Evolutionary conservation across 345 rosid genomes (phyloP), one percentile per base, ranked within the genome.

Genomic region (Sonneratia alba): DNA sequence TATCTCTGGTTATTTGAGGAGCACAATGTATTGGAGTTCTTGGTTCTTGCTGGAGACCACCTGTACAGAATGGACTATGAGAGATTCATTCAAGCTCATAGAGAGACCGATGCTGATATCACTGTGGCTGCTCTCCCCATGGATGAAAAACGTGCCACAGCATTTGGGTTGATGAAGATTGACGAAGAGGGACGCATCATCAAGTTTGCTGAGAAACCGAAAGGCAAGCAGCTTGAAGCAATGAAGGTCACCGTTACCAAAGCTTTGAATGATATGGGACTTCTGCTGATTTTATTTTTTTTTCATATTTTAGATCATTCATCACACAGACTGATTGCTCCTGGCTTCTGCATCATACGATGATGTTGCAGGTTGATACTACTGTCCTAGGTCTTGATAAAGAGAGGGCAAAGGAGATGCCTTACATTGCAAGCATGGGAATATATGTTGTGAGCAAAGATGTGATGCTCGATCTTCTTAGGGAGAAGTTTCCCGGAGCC

Each of bases 341-440:
- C 12, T 37, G 45, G 3, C 70, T 68, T 62, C 37, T 42, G 77
- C 63, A 57, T 11, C 2, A n/a, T 13, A 27, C 27, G 66, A 18
- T 34, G 38, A 27, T 27, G 18, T 34, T 62, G 72, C 78, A 94
- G 98, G 98, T 91, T 71, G 97, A 94, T 69, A 94, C 98, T 1
- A 91, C 98, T 63, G 87, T 94, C 75, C 86, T 91, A 70, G 98
- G 98, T 68, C 96, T 94, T 74, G 96, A 91, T 68, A 95, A 94
- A 36, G 86, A 85, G 72, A 83, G 97, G 78, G 98, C 98, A 2
- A 89, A 89, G 81, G 93, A 87, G 78, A 78, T 94, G 96, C 98
- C 98, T 76, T 94, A 53, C 76, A 91, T 94, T 85, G 98, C 98
- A 76, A 94, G 98, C 70, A 94, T 94, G 98, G 98, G 98, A 18